These are phyloP conservation scores for Lichtheimia hyalospora DNA, from an alignment of 371 early-diverging fungal genomes.

Conservation along the genomic window DNA sequence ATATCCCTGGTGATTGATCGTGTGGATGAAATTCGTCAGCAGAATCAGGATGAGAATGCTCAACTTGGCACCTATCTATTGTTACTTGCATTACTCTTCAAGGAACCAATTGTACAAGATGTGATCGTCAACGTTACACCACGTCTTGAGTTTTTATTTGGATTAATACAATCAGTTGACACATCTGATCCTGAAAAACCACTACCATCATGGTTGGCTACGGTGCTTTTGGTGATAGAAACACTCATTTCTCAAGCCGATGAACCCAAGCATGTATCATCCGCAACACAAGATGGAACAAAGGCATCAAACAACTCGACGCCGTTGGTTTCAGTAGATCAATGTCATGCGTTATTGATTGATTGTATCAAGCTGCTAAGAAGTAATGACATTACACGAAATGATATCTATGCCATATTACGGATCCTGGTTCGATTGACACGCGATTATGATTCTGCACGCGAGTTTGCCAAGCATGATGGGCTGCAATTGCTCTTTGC, in stretches of 20 bases:
- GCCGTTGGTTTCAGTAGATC: slow-evolving; percentile 10
- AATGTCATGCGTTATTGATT: slow-evolving; percentile 24
- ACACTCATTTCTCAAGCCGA: slow-evolving; percentile 63
- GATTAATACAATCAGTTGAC: slow-evolving; percentile 33
- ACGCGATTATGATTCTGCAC: slow-evolving; percentile 61
- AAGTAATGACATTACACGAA: slow-evolving; percentile 45
- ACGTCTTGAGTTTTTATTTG: slow-evolving; percentile 44
- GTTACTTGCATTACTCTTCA: slow-evolving; percentile 64
- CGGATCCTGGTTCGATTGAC: slow-evolving; percentile 84
- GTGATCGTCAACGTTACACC: slow-evolving; percentile 38
- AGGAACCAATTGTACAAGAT: slow-evolving; percentile 54
- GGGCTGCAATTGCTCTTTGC: slow-evolving; percentile 66
- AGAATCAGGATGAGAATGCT: slow-evolving; percentile 13
- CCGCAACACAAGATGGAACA: slow-evolving; percentile 16
- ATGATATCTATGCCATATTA: slow-evolving; percentile 66
- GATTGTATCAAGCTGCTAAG: slow-evolving; percentile 49
- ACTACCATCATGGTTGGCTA: slow-evolving; percentile 62
- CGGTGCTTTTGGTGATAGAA: slow-evolving; percentile 68
- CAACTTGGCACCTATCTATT: slow-evolving; percentile 54
- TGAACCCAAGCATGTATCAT: slow-evolving; percentile 41
- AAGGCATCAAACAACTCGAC: slow-evolving; percentile 5
- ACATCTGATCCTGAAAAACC: background rate
- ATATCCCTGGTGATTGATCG: slow-evolving; percentile 31
- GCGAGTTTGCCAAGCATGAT: slow-evolving; percentile 65
- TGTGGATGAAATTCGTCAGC: slow-evolving; percentile 15